Conservation (phyloP, 2,329 filamentous ascomycete genomes). For the Neurospora sp. region DNA sequence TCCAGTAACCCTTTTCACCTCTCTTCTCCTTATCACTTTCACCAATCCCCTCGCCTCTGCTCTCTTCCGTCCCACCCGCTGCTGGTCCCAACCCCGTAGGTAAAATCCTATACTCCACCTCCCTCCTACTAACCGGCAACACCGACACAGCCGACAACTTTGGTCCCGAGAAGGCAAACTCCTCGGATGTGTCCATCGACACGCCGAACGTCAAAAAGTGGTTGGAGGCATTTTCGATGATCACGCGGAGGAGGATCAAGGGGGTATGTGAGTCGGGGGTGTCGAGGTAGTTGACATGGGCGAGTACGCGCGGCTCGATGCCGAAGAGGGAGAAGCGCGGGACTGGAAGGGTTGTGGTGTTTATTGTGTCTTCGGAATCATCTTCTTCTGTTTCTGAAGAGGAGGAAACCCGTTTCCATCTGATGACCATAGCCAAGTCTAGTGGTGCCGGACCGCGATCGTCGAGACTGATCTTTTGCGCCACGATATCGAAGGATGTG, state of each 20-base stretch:
- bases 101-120: conserved; percentile 63
- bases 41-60: not conserved
- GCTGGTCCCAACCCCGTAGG: conserved; percentile 48
- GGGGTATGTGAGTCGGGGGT: conserved; percentile 16
- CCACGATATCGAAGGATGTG: conserved; percentile 61
- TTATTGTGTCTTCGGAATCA: conserved; percentile 25
- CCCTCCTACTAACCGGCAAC: conserved; percentile 68
- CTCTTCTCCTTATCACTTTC: conserved; percentile 14
- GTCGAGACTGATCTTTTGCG: conserved; percentile 70
- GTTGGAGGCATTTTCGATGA: conserved; percentile 85
- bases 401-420: conserved; percentile 55
- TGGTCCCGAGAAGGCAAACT: conserved; percentile 85
- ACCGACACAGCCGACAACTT: conserved; percentile 75
- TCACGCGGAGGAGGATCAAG: conserved; percentile 42
- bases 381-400: conserved; percentile 4
- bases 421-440: conserved; percentile 64
- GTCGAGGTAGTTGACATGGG: conserved; percentile 38
- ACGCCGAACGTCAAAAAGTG: conserved; percentile 93
- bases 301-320: conserved; percentile 77
- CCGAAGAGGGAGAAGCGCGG: conserved; percentile 73
- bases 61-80: not conserved
- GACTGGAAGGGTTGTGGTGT: conserved; percentile 61
- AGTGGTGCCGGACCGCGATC: conserved; percentile 67
- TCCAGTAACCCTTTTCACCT: conserved; percentile 70
- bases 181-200: conserved; percentile 82